Base-by-base conservation (phyloP, 176 grass and related monocot species). In the Hsuehochloa calcarea region DNA sequence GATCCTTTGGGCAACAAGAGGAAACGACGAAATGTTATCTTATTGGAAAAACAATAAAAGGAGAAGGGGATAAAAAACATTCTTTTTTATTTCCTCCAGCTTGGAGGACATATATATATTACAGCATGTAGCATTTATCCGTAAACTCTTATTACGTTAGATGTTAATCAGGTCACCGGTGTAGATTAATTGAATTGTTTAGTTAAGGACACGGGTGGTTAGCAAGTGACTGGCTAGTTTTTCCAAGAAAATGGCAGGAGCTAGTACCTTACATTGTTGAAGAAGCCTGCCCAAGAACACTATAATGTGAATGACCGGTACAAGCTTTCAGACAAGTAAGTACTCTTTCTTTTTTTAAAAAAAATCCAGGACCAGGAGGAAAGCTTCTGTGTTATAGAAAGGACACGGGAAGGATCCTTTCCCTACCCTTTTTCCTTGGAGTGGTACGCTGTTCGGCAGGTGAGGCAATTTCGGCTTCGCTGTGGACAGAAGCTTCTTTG, bases 21-120 rank as follows among this genome's bases (percentile, higher is more conserved):
- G n/a, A 77, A 58, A 85, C 16, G 83, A 85, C 72, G 43, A 79
- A 20, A 29, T 40, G 25, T 0, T 39, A 73, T 90, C 22, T 13
- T 25, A 15, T 58, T 75, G 39, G 31, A 74, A 59, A 75, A 64
- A 16, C 15, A n/a, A 16, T n/a, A 31, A 26, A 17, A 16, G 16
- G 49, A 22, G 58, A 49, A 78, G 72, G 23, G 31, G n/a, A 19
- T 7, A 35, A 23, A 56, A 11, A 26, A 45, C 85, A 68, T 81
- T 81, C 47, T 44, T 13, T 19, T 27, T 74, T 75, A 17, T 23
- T 19, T 7, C 10, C 16, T 5, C 65, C 8, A 44, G 31, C 14
- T 60, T 61, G 59, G 44, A 64, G 6, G 4, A 47, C 27, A 38
- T 58, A 58, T 58, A 58, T 20, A 17, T 22, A 70, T 20, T 38